Conservation (phyloP, 2,329 filamentous ascomycete species). For the Arachnopeziza araneosa region DNA sequence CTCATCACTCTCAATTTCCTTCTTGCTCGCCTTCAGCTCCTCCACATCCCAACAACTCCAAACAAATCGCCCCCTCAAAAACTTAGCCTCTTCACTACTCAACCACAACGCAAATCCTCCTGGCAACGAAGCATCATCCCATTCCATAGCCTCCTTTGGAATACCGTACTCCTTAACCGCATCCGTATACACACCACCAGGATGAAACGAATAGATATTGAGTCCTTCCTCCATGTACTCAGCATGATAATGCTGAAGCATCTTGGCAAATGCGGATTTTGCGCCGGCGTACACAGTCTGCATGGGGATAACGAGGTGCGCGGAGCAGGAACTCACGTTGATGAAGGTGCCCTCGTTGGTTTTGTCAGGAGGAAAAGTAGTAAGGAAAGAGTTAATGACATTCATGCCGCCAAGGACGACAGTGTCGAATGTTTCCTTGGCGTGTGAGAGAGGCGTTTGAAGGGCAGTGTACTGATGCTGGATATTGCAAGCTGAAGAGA, state of each 20-base stretch:
- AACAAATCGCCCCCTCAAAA: conserved; percentile 38
- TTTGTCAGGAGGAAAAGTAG: not conserved
- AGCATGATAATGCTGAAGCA: not conserved
- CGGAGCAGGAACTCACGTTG: not conserved
- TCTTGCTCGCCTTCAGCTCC: conserved; percentile 34
- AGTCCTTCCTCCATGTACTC: not conserved
- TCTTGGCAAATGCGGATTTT: not conserved
- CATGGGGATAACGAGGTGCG: not conserved
- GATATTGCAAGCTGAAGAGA: not conserved
- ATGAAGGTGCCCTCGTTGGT: not conserved
- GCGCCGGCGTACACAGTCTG: not conserved
- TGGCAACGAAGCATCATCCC: conserved; percentile 3
- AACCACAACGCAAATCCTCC: conserved; percentile 5
- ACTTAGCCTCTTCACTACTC: conserved; percentile 34
- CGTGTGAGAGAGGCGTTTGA: too few relatives aligned
- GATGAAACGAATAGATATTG: conserved; percentile 3
- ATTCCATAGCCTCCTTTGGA: not conserved
- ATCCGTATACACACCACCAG: conserved; percentile 1
- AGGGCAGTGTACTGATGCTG: not conserved
- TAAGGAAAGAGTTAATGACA: not conserved
- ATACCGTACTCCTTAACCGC: not conserved
- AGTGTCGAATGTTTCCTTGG: not conserved
- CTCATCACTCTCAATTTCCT: conserved; percentile 2
- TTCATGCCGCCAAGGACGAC: not conserved
- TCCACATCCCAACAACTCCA: conserved; percentile 46